phyloP scores from a whole-genome alignment of 768 basidiomycete genomes.

The Lentinula aciculospora region DNA sequence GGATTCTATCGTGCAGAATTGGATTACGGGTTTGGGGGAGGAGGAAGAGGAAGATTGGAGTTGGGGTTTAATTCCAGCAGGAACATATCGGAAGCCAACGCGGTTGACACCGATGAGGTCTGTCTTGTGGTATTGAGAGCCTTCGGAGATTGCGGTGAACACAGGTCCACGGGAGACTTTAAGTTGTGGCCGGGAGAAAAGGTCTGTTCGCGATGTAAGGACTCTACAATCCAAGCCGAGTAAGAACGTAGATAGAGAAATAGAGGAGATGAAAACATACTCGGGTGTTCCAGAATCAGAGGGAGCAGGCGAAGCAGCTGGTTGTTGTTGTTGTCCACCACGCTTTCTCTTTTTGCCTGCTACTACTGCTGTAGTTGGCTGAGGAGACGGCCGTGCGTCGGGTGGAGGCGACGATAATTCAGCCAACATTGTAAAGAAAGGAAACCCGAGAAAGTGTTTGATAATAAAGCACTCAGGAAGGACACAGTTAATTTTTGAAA shows the following conservation, averaged over 20 bases:
- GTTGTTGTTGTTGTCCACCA: constrained; percentile 23
- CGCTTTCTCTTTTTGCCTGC: constrained; percentile 55
- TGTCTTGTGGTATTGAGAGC: constrained; percentile 56
- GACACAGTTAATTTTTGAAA: no score
- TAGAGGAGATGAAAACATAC: constrained; percentile 19
- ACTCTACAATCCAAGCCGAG: constrained; percentile 30
- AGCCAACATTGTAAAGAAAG: constrained; percentile 19
- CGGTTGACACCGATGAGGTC: constrained; percentile 72
- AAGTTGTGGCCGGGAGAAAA: constrained; percentile 64
- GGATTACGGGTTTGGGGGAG: constrained; percentile 36
- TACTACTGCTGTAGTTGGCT: constrained; percentile 16
- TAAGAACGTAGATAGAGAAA: background rate
- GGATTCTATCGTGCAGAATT: constrained; percentile 80
- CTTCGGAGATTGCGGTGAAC: constrained; percentile 55
- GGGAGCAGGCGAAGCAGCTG: constrained; percentile 52
- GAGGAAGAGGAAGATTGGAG: constrained; percentile 18
- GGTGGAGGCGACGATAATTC: constrained; percentile 28
- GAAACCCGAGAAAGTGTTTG: no score
- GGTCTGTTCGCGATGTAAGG: constrained; percentile 61
- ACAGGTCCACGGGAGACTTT: constrained; percentile 70
- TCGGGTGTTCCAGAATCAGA: constrained; percentile 43
- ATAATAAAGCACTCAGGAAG: no score
- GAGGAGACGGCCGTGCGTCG: background rate
- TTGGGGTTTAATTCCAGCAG: constrained; percentile 73
- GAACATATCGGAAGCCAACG: constrained; percentile 73